These are phyloP conservation scores for Garcia nutans DNA, from an alignment of 345 rosid genomes.

Conservation along the genomic window DNA sequence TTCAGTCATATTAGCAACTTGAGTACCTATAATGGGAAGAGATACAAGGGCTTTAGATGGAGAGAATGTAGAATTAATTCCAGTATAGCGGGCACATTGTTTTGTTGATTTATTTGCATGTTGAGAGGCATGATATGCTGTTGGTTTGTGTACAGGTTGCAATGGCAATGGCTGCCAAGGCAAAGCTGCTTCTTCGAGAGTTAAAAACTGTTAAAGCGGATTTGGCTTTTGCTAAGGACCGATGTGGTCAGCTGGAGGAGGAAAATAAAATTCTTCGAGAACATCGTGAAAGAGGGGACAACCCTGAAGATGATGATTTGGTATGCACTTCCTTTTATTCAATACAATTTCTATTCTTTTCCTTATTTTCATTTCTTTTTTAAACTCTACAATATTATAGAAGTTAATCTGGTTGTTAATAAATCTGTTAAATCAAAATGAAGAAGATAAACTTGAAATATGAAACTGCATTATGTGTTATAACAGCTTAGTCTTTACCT, in stretches of 20 bases:
- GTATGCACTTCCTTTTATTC: constrained; percentile 14
- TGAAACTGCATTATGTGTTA: neutral
- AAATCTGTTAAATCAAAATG: neutral
- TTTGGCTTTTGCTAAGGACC: constrained; percentile 38
- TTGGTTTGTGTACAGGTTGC: constrained; percentile 41
- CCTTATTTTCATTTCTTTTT: neutral
- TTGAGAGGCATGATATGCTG: constrained; percentile 22
- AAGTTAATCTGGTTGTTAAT: neutral
- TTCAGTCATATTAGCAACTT: neutral
- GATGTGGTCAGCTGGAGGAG: constrained; percentile 40
- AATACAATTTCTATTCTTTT: neutral
- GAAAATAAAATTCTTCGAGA: constrained; percentile 37
- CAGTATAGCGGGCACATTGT: neutral
- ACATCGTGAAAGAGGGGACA: constrained; percentile 27
- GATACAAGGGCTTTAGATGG: neutral
- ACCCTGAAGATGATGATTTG: constrained; percentile 36
- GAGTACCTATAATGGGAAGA: neutral
- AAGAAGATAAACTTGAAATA: constrained; percentile 4
- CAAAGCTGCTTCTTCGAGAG: constrained; percentile 39
- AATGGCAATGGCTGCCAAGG: constrained; percentile 43
- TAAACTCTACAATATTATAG: neutral
- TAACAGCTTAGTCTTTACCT: too few relatives aligned
- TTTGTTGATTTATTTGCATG: constrained; percentile 11
- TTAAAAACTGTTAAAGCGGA: constrained; percentile 39
- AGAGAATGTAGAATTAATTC: neutral